Percentiles rank a stretch among this genome's conserved stretches.
Conservation (phyloP, 2,329 filamentous ascomycete genomes). For the Colletotrichum tofieldiae region DNA sequence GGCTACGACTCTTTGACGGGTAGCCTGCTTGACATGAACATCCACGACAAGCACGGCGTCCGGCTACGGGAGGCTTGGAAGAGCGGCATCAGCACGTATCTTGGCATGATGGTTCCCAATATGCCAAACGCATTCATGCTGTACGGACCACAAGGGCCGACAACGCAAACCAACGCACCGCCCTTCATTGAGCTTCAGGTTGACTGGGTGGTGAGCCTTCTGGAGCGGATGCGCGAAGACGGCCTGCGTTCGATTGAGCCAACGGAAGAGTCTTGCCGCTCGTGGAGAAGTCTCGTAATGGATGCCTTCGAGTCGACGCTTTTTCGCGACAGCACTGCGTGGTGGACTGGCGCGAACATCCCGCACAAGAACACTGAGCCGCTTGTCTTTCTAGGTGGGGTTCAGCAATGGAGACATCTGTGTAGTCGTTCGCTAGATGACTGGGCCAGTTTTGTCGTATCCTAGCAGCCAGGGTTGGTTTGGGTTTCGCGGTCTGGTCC, state of each 20-base stretch:
- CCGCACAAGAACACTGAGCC: no score
- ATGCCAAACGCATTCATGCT: constrained; percentile 46
- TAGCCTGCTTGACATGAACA: constrained; percentile 45
- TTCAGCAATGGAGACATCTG: no score
- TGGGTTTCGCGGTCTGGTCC: not conserved
- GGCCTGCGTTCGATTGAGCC: constrained; percentile 12
- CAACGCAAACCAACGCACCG: constrained; percentile 44
- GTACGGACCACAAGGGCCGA: constrained; percentile 47
- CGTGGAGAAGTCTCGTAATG: constrained; percentile 9
- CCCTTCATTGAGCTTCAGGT: constrained; percentile 46
- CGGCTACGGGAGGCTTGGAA: constrained; percentile 42
- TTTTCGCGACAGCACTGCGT: constrained; percentile 23
- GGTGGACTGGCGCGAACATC: no score
- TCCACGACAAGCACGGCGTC: constrained; percentile 42
- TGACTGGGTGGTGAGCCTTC: constrained; percentile 42
- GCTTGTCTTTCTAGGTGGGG: no score
- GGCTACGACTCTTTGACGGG: constrained; percentile 47
- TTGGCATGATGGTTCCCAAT: constrained; percentile 45
- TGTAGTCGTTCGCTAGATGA: no score
- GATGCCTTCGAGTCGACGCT: constrained; percentile 22
- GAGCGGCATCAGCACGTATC: constrained; percentile 43
- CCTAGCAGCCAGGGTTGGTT: not conserved
- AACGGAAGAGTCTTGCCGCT: constrained; percentile 11
- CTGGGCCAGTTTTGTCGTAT: not conserved
- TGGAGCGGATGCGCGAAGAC: constrained; percentile 40